Percentiles rank a stretch among this genome's conserved stretches.
Conservation (phyloP, 2,329 filamentous ascomycete genomes). For the Cryphonectria naterciae region DNA sequence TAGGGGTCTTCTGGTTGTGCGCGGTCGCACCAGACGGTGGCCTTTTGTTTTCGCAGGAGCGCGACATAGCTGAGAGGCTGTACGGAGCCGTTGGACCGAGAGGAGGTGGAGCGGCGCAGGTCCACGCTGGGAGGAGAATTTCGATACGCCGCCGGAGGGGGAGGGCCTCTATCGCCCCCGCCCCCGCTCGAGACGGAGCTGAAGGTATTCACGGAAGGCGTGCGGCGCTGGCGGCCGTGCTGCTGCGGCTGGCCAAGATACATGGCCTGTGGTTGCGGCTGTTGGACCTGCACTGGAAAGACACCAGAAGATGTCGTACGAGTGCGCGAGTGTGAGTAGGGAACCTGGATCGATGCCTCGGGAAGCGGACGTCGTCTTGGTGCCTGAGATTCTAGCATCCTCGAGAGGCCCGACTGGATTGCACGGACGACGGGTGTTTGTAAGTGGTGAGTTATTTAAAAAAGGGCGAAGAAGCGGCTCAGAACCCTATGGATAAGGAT, state of each 20-base stretch:
- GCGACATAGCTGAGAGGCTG: slow-evolving; percentile 85
- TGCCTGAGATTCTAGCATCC: slow-evolving; percentile 40
- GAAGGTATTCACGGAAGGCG: slow-evolving; percentile 69
- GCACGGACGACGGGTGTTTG: slow-evolving; percentile 18
- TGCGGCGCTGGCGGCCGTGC: slow-evolving; percentile 53
- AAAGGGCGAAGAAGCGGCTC: slow-evolving; percentile 11
- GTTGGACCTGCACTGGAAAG: slow-evolving; percentile 45
- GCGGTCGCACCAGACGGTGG: slow-evolving; percentile 97
- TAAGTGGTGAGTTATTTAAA: slow-evolving; percentile 13
- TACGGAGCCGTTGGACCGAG: slow-evolving; percentile 67
- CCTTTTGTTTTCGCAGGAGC: slow-evolving; percentile 94
- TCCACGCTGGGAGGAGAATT: slow-evolving; percentile 55
- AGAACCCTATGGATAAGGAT: slow-evolving; percentile 18
- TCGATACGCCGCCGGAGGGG: slow-evolving; percentile 60
- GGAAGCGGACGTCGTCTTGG: slow-evolving; percentile 35
- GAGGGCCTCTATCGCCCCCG: slow-evolving; percentile 40
- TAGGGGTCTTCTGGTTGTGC: slow-evolving; percentile 90
- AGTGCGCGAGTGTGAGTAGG: slow-evolving; percentile 58
- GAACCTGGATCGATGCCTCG: slow-evolving; percentile 33
- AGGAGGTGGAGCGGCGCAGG: slow-evolving; percentile 78
- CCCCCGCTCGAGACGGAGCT: slow-evolving; percentile 66
- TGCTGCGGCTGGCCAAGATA: slow-evolving; percentile 40
- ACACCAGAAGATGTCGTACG: slow-evolving; percentile 61
- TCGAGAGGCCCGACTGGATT: slow-evolving; percentile 19
- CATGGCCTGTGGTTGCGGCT: slow-evolving; percentile 36